phyloP scores from a whole-genome alignment of 495 filamentous ascomycete genomes.

The Aspergillus ellipticus region DNA sequence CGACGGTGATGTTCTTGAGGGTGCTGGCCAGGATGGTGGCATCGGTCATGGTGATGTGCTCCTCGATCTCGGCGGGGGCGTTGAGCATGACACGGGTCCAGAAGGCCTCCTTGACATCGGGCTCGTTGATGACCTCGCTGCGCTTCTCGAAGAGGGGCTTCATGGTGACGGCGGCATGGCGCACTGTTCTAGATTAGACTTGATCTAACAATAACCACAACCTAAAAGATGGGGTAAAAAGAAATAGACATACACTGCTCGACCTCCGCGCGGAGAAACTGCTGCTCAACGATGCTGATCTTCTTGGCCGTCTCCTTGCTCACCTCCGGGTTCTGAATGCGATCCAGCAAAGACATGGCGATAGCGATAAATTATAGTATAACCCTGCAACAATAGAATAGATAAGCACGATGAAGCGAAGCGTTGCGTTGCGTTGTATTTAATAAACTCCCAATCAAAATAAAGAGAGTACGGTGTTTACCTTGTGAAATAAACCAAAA shows the following conservation, averaged over 20 bases:
- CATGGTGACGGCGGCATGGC: constrained; percentile 30
- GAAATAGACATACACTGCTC: constrained; percentile 36
- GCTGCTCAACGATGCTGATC: constrained; percentile 35
- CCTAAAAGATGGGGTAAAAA: neutral
- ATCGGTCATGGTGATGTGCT: constrained; percentile 76
- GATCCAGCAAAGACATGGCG: constrained; percentile 26
- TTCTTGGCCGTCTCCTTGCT: constrained; percentile 28
- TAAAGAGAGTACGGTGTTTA: too few relatives aligned
- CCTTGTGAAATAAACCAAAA: too few relatives aligned
- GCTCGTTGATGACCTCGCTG: constrained; percentile 58
- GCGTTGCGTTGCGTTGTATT: too few relatives aligned
- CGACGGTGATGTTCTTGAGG: constrained; percentile 62
- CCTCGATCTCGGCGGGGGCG: constrained; percentile 76
- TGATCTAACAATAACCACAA: neutral
- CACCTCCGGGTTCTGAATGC: constrained; percentile 31
- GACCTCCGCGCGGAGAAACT: constrained; percentile 36
- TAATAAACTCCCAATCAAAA: too few relatives aligned
- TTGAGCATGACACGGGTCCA: constrained; percentile 86
- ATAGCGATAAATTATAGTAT: too few relatives aligned
- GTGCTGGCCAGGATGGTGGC: constrained; percentile 59
- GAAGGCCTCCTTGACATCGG: constrained; percentile 63
- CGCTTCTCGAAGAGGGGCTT: constrained; percentile 69
- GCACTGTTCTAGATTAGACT: constrained; percentile 30
- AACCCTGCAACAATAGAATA: too few relatives aligned
- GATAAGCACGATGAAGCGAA: too few relatives aligned